These are phyloP conservation scores for Chytridium lagenaria DNA, from an alignment of 371 early-diverging fungal genomes.

Conservation along the genomic window DNA sequence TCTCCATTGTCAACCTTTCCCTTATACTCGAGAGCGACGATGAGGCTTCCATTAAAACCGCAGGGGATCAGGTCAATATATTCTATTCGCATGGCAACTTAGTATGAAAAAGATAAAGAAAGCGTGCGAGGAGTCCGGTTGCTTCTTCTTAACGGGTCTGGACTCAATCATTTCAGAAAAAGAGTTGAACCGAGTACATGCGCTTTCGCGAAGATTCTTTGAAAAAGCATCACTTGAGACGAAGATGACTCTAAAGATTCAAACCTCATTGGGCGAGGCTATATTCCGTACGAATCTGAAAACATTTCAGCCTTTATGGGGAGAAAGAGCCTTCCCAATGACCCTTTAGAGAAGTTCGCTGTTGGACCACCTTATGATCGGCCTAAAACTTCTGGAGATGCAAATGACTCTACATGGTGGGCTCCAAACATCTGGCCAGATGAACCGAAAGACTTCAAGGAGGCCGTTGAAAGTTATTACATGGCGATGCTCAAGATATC, in stretches of 20 bases:
- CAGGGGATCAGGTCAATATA: not conserved
- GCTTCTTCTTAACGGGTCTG: constrained; percentile 1
- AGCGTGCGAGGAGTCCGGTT: not conserved
- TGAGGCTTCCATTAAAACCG: not conserved
- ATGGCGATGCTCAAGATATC: not conserved
- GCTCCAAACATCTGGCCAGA: not conserved
- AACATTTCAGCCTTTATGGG: constrained; percentile 5
- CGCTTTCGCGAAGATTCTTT: not conserved
- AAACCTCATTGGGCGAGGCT: constrained; percentile 3
- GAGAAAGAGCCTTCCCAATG: not conserved
- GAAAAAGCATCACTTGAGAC: not conserved
- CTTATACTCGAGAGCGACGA: not conserved
- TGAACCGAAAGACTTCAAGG: not conserved
- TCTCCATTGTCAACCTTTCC: not conserved
- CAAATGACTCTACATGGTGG: not conserved
- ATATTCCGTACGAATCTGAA: constrained; percentile 5
- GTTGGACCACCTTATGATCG: not conserved
- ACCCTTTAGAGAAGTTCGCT: constrained; percentile 5
- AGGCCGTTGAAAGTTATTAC: not conserved
- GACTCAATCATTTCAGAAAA: not conserved
- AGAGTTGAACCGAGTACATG: not conserved
- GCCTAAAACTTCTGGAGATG: not conserved
- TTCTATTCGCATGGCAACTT: not conserved
- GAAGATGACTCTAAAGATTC: not conserved
- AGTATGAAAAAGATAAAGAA: not conserved